Evolutionary conservation across 768 basidiomycete species (phyloP).

Genomic region (Suillus decipiens): DNA sequence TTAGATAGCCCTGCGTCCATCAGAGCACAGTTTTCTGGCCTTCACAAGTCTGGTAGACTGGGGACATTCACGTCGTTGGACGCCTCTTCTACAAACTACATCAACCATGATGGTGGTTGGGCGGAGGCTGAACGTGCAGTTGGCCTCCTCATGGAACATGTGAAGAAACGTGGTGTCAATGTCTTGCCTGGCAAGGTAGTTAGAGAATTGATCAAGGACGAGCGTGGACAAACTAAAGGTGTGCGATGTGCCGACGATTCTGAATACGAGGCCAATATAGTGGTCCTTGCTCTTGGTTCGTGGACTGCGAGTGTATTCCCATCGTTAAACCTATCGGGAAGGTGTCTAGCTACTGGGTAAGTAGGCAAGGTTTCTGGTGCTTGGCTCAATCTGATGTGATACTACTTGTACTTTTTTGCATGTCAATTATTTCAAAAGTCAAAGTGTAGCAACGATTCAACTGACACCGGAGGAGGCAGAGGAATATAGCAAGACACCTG

Average conservation of each 20-base stretch:
- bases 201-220: constrained; percentile 43
- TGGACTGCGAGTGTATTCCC: constrained; percentile 88
- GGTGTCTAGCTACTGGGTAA: constrained; percentile 82
- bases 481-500: constrained; percentile 60
- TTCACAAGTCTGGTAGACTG: constrained; percentile 18
- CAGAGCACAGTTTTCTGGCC: constrained; percentile 20
- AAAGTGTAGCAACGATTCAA: constrained; percentile 76
- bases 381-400: neutral
- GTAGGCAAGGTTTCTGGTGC: constrained; percentile 25
- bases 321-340: constrained; percentile 47
- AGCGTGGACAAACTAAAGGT: constrained; percentile 48
- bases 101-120: constrained; percentile 86
- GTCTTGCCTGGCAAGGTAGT: constrained; percentile 62
- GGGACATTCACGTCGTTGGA: constrained; percentile 21
- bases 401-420: neutral
- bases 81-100: constrained; percentile 51
- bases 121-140: constrained; percentile 74
- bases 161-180: constrained; percentile 59
- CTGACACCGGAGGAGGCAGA: constrained; percentile 70
- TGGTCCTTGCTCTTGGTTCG: constrained; percentile 74
- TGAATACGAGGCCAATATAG: constrained; percentile 53
- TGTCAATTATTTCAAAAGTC: constrained; percentile 45
- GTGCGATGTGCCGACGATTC: constrained; percentile 65
- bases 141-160: constrained; percentile 50
- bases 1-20: constrained; percentile 20